Evolutionary conservation across 1,139 yeast genomes (phyloP), one percentile per base, ranked within the genome.

Genomic region (Magnusiomyces suaveolens): DNA sequence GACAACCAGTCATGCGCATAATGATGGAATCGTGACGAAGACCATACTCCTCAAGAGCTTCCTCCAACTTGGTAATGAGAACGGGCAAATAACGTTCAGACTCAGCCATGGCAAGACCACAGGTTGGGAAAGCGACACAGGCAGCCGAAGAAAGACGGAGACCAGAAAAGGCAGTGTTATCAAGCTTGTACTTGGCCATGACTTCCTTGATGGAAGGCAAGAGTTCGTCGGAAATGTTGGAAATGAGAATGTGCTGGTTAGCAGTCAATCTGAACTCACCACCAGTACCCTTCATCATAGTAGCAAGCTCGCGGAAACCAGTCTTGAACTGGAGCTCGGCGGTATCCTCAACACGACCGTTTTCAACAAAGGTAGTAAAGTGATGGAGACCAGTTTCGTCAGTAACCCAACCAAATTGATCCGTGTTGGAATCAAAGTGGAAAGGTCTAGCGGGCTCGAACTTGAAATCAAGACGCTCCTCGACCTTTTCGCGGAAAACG

Each of bases 1-100:
- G 97, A 78, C 98, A 92, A 59, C 98, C 98, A 47, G 97, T 89
- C 97, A 92, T 90, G 75, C 98, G 83, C 96, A 92, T 87, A 36
- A 89, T 96, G 62, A 92, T 80, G 6, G 96, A 83, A 70, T 92
- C 97, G 67, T 89, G 96, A 69, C 96, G 85, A 63, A 92, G 79
- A 4, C 98, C 98, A 61, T 83, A 83, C 65, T 89, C 96, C 71
- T 90, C 97, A 59, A 92, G 76, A 6, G 89, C 82, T 16, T 75
- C 80, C 71, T 92, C 98, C 58, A 92, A 75, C 72, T 88, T 87
- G 60, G 83, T 72, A 62, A 92, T 81, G 63, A 92, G 78, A 55
- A 77, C 82, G 12, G 98, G 98, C 64, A 92, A 76, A 70, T 88
- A 92, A 68, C 98, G 83, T 75, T 92, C 98, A 50, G 95, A 85